Evolutionary conservation across 148 eudicot genomes (phyloP), one percentile per base, ranked within the genome.

Genomic region (Dianthus caryophyllus): DNA sequence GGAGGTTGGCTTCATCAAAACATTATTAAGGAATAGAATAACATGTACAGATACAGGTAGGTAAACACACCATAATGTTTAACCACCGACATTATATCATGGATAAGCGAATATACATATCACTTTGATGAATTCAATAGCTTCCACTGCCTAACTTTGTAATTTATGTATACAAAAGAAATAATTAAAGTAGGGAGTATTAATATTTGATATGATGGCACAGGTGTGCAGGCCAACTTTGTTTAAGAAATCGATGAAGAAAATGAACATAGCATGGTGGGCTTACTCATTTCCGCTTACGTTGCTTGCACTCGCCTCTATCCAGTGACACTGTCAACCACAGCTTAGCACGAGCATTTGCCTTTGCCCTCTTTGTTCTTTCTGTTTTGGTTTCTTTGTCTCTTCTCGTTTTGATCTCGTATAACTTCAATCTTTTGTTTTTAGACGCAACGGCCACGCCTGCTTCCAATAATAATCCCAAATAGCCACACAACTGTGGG

Each of bases 241-340:
- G 15, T 90, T 90, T 83, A 82, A 74, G 79, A 86, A 83, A 75
- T 77, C 90, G 5, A 81, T 86, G 87, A 83, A 50, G 38, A 79
- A 64, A 66, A 85, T 79, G 75, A 87, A 61, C 15, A 62, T 89
- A 1, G 81, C 88, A 67, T 89, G 92, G 92, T 89, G 92, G 92
- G 83, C 88, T 0, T 87, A 81, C 64, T 87, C 88, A 4, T 85
- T 83, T 64, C 89, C 88, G 0, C 11, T 89, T 21, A 80, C 87
- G 5, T 41, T 82, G 55, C 71, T 89, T 13, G 85, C 89, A 13
- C 27, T 83, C 16, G 85, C 87, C 0, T 79, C 89, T 0, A 57
- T 76, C 22, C 77, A 74, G 58, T 89, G 4, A 77, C 26, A 75
- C 76, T 16, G 86, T 78, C 29, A 68, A 77, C 53, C 56, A 73